These are phyloP conservation scores for Colletotrichum zoysiae DNA, from an alignment of 2,329 filamentous ascomycete genomes.

Conservation along the genomic window DNA sequence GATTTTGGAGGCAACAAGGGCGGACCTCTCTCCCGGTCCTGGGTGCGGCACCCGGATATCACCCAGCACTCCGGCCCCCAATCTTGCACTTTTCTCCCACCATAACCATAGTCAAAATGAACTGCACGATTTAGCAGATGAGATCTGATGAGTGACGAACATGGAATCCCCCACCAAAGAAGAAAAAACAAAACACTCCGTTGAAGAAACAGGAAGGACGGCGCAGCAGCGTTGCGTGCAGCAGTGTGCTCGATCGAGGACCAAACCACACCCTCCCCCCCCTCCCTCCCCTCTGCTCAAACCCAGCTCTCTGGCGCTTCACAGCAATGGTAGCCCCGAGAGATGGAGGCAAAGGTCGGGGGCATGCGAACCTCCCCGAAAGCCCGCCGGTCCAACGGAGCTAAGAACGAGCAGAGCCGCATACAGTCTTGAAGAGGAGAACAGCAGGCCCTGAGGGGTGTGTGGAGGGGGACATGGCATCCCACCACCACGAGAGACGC, in stretches of 20 bases:
- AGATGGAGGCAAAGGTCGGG: neutral
- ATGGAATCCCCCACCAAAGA: neutral
- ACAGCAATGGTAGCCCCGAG: conserved; percentile 4
- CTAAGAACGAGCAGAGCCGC: conserved; percentile 5
- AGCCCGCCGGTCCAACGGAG: neutral
- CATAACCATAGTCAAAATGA: neutral
- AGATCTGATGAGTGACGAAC: conserved; percentile 11
- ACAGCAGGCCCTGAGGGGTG: neutral
- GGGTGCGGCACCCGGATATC: neutral
- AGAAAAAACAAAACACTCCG: neutral
- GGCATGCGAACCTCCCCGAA: conserved; percentile 13
- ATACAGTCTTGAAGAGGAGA: neutral
- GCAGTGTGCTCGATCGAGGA: neutral
- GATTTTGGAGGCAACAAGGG: neutral
- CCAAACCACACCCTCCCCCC: neutral
- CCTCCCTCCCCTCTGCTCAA: neutral
- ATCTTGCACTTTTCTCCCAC: conserved; percentile 9
- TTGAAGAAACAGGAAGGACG: conserved; percentile 2
- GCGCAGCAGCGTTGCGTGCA: conserved; percentile 10
- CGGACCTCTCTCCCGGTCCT: neutral
- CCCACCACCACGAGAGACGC: conserved; percentile 9
- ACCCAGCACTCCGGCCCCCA: neutral
- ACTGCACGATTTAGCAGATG: conserved; percentile 16
- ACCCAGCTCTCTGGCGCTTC: neutral
- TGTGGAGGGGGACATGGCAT: neutral